These are phyloP conservation scores for Cladosporium sp. DNA, from an alignment of 2,329 filamentous ascomycete genomes.

Conservation along the genomic window DNA sequence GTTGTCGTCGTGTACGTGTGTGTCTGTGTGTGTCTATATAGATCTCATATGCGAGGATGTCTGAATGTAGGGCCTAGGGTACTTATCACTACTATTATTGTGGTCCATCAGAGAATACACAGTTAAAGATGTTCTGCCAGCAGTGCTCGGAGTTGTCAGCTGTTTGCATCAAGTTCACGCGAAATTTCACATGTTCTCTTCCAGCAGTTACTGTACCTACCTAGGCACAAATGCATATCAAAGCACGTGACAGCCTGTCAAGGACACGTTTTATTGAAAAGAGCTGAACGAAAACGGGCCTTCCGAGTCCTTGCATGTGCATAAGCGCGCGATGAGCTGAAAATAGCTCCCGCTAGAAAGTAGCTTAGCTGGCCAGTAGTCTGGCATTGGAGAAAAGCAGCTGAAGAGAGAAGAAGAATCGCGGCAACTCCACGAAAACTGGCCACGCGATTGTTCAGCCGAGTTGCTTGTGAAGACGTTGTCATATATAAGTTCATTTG, in stretches of 20 bases:
- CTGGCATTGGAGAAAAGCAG: background rate
- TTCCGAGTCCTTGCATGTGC: slow-evolving; percentile 15
- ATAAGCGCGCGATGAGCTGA: slow-evolving; percentile 2
- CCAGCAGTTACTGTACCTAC: too few species aligned
- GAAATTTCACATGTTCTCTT: too few species aligned
- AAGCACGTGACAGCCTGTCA: background rate
- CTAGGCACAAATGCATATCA: too few species aligned
- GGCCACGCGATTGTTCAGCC: background rate
- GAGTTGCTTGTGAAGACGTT: background rate
- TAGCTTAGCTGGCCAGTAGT: slow-evolving; percentile 14
- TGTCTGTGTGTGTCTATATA: background rate
- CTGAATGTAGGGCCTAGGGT: background rate
- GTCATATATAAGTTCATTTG: background rate
- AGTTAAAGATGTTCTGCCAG: background rate
- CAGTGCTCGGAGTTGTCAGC: background rate
- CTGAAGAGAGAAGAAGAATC: background rate
- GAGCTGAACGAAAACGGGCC: slow-evolving; percentile 2
- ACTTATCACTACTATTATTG: background rate
- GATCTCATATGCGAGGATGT: background rate
- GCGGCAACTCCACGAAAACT: background rate
- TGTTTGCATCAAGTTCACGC: background rate
- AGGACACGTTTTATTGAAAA: background rate
- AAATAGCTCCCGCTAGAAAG: slow-evolving; percentile 14
- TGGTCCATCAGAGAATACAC: background rate
- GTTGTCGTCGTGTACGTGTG: background rate